A percentile compares a stretch with the other conserved stretches of the same genome.
These are phyloP conservation scores for Cymbomonas tetramitiformis DNA, from an alignment of 139 green algal genomes.

Conservation along the genomic window DNA sequence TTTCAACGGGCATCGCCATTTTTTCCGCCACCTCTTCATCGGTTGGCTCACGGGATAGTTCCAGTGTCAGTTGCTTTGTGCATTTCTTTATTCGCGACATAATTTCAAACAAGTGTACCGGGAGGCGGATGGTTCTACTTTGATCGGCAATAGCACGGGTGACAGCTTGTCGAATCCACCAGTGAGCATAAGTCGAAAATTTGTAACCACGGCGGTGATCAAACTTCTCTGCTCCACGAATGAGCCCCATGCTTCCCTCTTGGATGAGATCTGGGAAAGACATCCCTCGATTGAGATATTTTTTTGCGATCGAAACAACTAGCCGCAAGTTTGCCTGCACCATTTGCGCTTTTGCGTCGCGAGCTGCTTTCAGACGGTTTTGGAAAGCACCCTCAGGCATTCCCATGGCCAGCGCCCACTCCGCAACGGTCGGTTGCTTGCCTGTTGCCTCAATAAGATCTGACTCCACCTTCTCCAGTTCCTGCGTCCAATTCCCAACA, in stretches of 20 bases:
- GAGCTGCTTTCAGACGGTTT: slow-evolving; percentile 28
- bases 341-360: slow-evolving; percentile 62
- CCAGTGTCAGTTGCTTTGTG: slow-evolving; percentile 10
- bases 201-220: slow-evolving; percentile 55
- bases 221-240: slow-evolving; percentile 50
- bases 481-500: not conserved
- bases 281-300: slow-evolving; percentile 54
- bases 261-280: slow-evolving; percentile 43
- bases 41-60: slow-evolving; percentile 17
- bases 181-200: slow-evolving; percentile 71
- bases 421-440: slow-evolving; percentile 26
- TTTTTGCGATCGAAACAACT: slow-evolving; percentile 73
- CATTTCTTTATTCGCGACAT: slow-evolving; percentile 32
- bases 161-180: slow-evolving; percentile 70
- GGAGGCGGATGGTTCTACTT: slow-evolving; percentile 45
- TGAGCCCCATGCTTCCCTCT: slow-evolving; percentile 35
- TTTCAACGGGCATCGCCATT: slow-evolving; percentile 39
- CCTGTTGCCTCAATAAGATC: slow-evolving; percentile 30
- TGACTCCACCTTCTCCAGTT: slow-evolving; percentile 37
- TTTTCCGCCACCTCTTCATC: slow-evolving; percentile 25
- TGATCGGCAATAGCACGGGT: slow-evolving; percentile 54
- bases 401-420: slow-evolving; percentile 41
- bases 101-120: slow-evolving; percentile 41
- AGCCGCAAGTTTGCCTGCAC: slow-evolving; percentile 79
- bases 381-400: slow-evolving; percentile 22